Base-by-base conservation (phyloP, 2,329 filamentous ascomycete genomes). In the Huntiella abstrusa region DNA sequence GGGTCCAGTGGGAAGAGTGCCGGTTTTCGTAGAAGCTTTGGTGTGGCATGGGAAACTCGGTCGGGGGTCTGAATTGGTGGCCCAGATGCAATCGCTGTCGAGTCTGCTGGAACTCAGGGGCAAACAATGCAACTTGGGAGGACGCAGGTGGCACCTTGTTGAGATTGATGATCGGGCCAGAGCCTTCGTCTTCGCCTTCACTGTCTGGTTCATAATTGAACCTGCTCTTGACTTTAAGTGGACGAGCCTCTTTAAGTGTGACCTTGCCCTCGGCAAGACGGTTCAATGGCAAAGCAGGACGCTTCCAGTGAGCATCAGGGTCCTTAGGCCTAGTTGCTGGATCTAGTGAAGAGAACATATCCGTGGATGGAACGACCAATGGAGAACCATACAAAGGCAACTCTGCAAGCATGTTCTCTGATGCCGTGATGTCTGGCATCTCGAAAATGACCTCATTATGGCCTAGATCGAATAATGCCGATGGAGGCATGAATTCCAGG, bases 51-150 rank as follows among this genome's bases (percentile, higher is more conserved):
- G 76, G 73, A 58, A 86, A 80, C 58, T 96, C 88, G 0, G 84
- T 86, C 0, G 91, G 91, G 12, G 91, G 91, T 46, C 87, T 73
- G 66, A 98, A 96, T 51, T 88, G 83, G 59, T 95, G 87, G 6
- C 83, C 83, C 7, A 85, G 83, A 58, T 95, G 85, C 4, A 98
- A 73, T 12, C 91, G 74, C 57, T 96, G 88, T 48, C 88, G 76
- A 36, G 95, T 86, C 46, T 79, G 73, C 60, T 88, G 92, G 64
- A 92, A 88, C 50, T 93, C 83, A 0, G 84, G 77, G 52, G 83
- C 77, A 62, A 98, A 98, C 0, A 98, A 66, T 1, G 88, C 87
- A 49, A 95, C 84, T 50, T 83, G 74, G 1, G 70, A 75, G 52
- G 80, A 79, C 52, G 82, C 75, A 0, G 86, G 78, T 1, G 73